Evolutionary conservation across 257 asterid genomes (phyloP).

Genomic region (Fraxinus cuspidata): DNA sequence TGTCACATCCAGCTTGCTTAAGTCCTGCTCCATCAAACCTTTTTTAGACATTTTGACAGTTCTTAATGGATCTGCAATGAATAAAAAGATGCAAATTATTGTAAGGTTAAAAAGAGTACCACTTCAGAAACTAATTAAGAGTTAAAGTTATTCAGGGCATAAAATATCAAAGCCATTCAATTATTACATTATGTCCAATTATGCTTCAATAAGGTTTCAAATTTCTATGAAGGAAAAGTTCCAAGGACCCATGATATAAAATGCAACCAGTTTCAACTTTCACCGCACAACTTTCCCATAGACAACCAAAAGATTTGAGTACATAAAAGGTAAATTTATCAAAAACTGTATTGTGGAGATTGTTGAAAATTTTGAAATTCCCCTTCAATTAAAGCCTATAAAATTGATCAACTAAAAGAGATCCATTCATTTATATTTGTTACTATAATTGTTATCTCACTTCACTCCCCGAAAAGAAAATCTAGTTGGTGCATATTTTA

Average conservation of each 20-base stretch:
- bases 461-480: background rate
- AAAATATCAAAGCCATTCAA: background rate
- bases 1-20: conserved; percentile 86
- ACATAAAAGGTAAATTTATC: background rate
- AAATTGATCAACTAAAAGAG: background rate
- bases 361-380: background rate
- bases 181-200: background rate
- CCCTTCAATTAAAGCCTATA: background rate
- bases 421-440: background rate
- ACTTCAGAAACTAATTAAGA: background rate
- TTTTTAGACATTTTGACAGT: conserved; percentile 70
- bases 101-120: conserved; percentile 1
- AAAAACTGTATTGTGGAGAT: background rate
- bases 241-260: background rate
- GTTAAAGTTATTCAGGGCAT: background rate
- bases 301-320: background rate
- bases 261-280: background rate
- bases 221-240: background rate
- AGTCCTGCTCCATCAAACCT: conserved; percentile 97
- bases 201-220: background rate
- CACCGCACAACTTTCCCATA: background rate
- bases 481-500: background rate
- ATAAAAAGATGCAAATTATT: conserved; percentile 18
- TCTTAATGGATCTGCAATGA: conserved; percentile 23
- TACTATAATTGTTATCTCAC: background rate